phyloP scores from a whole-genome alignment of 352 stramenopile species.

The Globisporangium viniferum region DNA sequence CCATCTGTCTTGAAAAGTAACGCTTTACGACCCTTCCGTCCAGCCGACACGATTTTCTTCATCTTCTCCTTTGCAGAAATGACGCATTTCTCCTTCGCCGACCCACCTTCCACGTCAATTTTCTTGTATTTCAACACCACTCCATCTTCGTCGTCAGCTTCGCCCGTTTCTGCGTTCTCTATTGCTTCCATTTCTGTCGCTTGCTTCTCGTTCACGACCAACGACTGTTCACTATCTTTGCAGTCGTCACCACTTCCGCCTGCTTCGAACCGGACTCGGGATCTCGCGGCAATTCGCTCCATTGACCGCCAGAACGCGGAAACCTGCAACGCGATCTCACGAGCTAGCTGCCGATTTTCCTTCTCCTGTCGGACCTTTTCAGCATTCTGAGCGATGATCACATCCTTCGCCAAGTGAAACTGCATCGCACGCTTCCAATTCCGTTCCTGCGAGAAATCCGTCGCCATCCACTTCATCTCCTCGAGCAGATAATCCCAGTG shows the following conservation, averaged over 20 bases:
- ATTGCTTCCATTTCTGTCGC: conserved; percentile 11
- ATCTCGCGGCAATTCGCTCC: conserved; percentile 77
- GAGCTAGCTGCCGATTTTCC: conserved; percentile 60
- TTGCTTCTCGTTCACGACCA: background rate
- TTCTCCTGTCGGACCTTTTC: conserved; percentile 65
- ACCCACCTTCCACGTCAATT: conserved; percentile 25
- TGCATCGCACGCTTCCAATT: conserved; percentile 93
- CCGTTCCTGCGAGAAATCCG: conserved; percentile 95
- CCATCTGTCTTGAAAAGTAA: conserved; percentile 18
- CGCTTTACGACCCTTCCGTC: conserved; percentile 44
- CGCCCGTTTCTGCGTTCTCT: conserved; percentile 1
- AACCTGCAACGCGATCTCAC: conserved; percentile 63
- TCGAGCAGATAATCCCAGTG: conserved; percentile 95
- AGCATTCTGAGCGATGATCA: conserved; percentile 62
- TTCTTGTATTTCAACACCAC: conserved; percentile 40
- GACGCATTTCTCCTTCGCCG: conserved; percentile 8
- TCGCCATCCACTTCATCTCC: conserved; percentile 97
- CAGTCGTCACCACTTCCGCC: conserved; percentile 1
- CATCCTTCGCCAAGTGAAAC: conserved; percentile 55
- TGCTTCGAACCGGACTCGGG: conserved; percentile 64
- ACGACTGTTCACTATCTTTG: conserved; percentile 4
- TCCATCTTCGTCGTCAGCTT: conserved; percentile 6
- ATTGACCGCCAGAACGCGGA: conserved; percentile 84
- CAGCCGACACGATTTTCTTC: conserved; percentile 42
- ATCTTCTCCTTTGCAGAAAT: conserved; percentile 22